Base-by-base conservation (phyloP, 2,329 filamentous ascomycete genomes). In the Penicillium sp. region DNA sequence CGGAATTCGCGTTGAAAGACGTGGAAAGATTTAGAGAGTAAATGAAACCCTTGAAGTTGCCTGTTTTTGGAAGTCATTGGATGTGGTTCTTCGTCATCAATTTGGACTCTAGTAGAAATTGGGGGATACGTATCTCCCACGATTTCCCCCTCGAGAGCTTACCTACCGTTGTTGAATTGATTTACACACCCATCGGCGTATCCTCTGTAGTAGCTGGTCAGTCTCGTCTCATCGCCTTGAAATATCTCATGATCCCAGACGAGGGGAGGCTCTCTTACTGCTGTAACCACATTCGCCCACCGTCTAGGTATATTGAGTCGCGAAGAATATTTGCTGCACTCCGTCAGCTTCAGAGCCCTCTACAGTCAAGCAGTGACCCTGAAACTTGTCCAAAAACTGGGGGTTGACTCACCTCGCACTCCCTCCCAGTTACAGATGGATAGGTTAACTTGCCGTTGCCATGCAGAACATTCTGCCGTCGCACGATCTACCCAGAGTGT, bases 371-470 rank as follows among this genome's bases (percentile, higher is more conserved):
- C 18, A 3, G 18, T 18, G 3, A 18, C 18, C 18, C 18, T 18
- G 18, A 18, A 18, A 18, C 18, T 18, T 18, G 18, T 18, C 18
- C 18, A 18, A 18, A 3, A 18, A 18, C 18, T 18, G 18, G 18
- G 2, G 18, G 1, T 32, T 7, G 7, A 12, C 47, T 8, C 18
- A 55, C 50, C 49, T 24, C 53, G 47, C 5, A 56, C 45, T 1
- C 47, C 46, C 34, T 50, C 47, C 54, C 54, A 56, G 28, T 42
- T 56, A 39, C 54, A 56, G 40, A 56, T 53, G 7, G 49, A 50
- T 7, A 49, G 26, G 41, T 56, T 56, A 11, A 56, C n/a, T 12
- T 54, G 50, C 7, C 25, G 44, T 7, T 44, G 35, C 39, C 29
- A 43, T 25, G 44, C 27, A 9, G 37, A 44, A 32, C 52, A 56